A percentile compares a stretch with the other conserved stretches of the same genome.
These are phyloP conservation scores for Quercus rubra DNA, from an alignment of 306 rosid genomes.

Conservation along the genomic window DNA sequence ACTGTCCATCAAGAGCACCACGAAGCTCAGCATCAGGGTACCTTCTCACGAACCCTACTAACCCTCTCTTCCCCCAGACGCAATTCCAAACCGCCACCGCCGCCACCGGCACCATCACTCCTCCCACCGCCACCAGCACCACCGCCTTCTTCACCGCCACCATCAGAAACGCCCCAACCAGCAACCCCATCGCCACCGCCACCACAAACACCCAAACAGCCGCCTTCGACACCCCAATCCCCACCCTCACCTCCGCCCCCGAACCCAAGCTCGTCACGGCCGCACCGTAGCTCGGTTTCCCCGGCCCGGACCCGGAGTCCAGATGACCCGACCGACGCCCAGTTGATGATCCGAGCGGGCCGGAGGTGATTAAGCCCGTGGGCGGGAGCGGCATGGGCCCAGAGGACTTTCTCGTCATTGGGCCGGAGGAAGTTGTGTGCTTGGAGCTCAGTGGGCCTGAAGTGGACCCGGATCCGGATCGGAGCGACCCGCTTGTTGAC, in stretches of 20 bases:
- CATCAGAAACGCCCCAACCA: conserved; percentile 83
- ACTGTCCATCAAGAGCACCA: conserved; percentile 93
- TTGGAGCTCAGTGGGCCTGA: conserved; percentile 49
- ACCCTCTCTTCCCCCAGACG: conserved; percentile 60
- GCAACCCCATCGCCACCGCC: conserved; percentile 70
- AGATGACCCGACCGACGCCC: conserved; percentile 47
- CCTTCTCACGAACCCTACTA: conserved; percentile 72
- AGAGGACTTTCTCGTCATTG: conserved; percentile 48
- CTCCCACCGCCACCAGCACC: conserved; percentile 58
- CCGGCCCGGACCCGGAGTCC: conserved; percentile 32
- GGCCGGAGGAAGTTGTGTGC: conserved; percentile 49
- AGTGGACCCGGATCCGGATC: conserved; percentile 96
- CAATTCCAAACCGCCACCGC: conserved; percentile 59
- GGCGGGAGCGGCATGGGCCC: conserved; percentile 68
- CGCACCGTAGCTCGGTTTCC: conserved; percentile 70
- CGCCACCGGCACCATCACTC: conserved; percentile 48
- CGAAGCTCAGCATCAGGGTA: conserved; percentile 91
- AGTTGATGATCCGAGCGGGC: conserved; percentile 46
- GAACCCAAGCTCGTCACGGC: conserved; percentile 65
- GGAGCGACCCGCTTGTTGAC: conserved; percentile 63
- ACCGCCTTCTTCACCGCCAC: conserved; percentile 88
- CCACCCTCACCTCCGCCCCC: conserved; percentile 55
- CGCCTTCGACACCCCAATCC: conserved; percentile 72
- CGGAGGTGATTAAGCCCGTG: conserved; percentile 74
- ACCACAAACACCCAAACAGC: conserved; percentile 75